phyloP scores from a whole-genome alignment of 2,329 filamentous ascomycete genomes.

The Ophiocordyceps sinensis region DNA sequence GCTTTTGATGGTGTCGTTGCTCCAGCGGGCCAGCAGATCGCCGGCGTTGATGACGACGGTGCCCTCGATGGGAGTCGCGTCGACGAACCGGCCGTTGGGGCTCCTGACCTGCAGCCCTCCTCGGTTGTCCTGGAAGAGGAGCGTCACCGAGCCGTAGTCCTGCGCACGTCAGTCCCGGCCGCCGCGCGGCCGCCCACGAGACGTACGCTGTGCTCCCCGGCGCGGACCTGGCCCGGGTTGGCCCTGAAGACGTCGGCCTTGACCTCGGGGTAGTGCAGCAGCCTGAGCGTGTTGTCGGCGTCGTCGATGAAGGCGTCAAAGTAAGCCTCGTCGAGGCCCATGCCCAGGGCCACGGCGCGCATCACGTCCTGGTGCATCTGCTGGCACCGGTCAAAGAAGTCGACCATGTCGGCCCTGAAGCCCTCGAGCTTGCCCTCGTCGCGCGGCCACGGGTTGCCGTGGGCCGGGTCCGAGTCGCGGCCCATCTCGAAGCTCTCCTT shows the following conservation, averaged over 20 bases:
- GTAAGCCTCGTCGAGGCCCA: slow-evolving; percentile 55
- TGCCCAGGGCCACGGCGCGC: slow-evolving; percentile 70
- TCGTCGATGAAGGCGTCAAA: slow-evolving; percentile 63
- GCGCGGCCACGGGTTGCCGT: slow-evolving; percentile 65
- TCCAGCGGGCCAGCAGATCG: slow-evolving; percentile 75
- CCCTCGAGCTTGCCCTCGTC: slow-evolving; percentile 27
- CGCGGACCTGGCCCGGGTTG: slow-evolving; percentile 56
- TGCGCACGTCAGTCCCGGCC: slow-evolving; percentile 3
- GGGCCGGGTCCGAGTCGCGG: slow-evolving; percentile 39
- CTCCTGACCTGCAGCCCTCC: slow-evolving; percentile 47
- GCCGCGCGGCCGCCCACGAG: too few species aligned
- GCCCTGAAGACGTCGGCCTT: slow-evolving; percentile 47
- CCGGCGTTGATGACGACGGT: slow-evolving; percentile 84
- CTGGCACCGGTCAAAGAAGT: slow-evolving; percentile 65
- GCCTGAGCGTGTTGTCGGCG: slow-evolving; percentile 55
- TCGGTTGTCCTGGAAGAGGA: slow-evolving; percentile 45
- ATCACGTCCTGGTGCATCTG: slow-evolving; percentile 63
- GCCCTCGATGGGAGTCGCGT: slow-evolving; percentile 67
- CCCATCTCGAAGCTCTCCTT: slow-evolving; percentile 55
- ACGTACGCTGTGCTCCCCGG: slow-evolving; percentile 55
- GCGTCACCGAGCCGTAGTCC: slow-evolving; percentile 46
- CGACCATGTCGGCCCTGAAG: slow-evolving; percentile 60
- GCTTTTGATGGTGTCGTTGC: slow-evolving; percentile 81
- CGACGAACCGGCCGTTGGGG: slow-evolving; percentile 63
- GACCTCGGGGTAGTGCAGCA: slow-evolving; percentile 66